Percentiles rank a stretch among this genome's conserved stretches.
These are phyloP conservation scores for Canna indica DNA, from an alignment of 176 grass and related monocot genomes.

Conservation along the genomic window DNA sequence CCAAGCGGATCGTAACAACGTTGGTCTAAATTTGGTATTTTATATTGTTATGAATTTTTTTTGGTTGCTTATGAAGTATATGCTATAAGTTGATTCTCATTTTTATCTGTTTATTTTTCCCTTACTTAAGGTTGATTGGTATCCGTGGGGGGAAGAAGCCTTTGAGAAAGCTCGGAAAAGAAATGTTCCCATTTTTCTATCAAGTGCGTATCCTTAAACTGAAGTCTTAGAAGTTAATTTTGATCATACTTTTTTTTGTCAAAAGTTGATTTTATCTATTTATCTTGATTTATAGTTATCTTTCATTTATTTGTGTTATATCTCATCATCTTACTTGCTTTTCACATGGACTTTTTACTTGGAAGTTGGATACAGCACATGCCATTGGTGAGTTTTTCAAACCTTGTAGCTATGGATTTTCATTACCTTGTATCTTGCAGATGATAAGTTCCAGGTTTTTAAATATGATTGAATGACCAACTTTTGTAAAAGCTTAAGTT, in stretches of 20 bases:
- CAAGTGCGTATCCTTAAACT: slow-evolving; percentile 32
- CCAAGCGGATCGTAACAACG: too few relatives aligned
- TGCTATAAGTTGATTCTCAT: background rate
- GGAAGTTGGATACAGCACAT: slow-evolving; percentile 96
- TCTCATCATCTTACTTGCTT: slow-evolving; percentile 15
- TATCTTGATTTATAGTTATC: background rate
- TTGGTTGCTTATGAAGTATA: too few relatives aligned
- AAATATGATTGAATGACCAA: too few relatives aligned
- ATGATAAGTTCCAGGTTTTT: too few relatives aligned
- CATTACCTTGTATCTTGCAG: background rate
- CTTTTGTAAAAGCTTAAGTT: too few relatives aligned
- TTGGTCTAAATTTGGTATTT: background rate
- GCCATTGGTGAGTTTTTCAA: slow-evolving; percentile 56
- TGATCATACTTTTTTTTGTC: background rate
- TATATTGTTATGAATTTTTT: background rate
- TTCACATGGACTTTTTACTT: slow-evolving; percentile 12
- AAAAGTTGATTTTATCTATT: background rate
- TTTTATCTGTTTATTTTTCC: slow-evolving; percentile 1
- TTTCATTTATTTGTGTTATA: background rate
- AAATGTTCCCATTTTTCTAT: slow-evolving; percentile 84
- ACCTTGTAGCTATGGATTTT: background rate
- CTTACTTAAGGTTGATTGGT: slow-evolving; percentile 75
- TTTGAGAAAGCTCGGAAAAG: slow-evolving; percentile 74
- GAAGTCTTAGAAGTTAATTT: background rate
- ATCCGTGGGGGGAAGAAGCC: slow-evolving; percentile 92